These are phyloP conservation scores for Beauveria bassiana DNA, from an alignment of 2,329 filamentous ascomycete species.

Conservation along the genomic window DNA sequence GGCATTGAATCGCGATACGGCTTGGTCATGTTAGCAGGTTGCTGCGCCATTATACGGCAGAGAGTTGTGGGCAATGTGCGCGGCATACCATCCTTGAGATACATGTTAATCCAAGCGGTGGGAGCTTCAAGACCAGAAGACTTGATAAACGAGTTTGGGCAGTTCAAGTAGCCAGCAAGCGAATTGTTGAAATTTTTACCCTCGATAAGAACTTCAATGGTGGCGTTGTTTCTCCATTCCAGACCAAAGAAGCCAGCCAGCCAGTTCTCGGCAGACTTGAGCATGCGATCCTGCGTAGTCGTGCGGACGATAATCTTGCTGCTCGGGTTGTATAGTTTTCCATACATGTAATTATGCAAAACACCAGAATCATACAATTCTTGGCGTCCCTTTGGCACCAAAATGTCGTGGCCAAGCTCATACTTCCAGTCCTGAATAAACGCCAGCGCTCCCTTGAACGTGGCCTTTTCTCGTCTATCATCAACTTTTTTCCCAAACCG, in stretches of 20 bases:
- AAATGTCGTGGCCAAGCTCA: conserved; percentile 60
- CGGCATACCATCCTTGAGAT: conserved; percentile 50
- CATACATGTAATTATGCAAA: conserved; percentile 66
- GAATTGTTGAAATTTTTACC: conserved; percentile 59
- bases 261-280: conserved; percentile 71
- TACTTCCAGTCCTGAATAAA: conserved; percentile 67
- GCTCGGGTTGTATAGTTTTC: conserved; percentile 60
- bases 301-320: conserved; percentile 67
- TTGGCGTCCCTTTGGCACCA: conserved; percentile 64
- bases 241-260: conserved; percentile 72
- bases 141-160: conserved; percentile 51
- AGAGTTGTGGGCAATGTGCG: not conserved
- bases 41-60: too few species aligned
- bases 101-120: conserved; percentile 53
- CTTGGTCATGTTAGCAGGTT: conserved; percentile 23
- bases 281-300: conserved; percentile 71
- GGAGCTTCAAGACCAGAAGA: conserved; percentile 45
- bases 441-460: conserved; percentile 48
- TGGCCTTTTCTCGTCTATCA: conserved; percentile 44
- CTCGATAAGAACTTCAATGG: conserved; percentile 66
- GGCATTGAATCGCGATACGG: conserved; percentile 50
- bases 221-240: conserved; percentile 64
- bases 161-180: conserved; percentile 58
- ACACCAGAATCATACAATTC: conserved; percentile 63
- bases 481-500: conserved; percentile 50